Evolutionary conservation across 345 rosid species (phyloP), one percentile per base, ranked within the genome.

Genomic region (Theobroma cacao): DNA sequence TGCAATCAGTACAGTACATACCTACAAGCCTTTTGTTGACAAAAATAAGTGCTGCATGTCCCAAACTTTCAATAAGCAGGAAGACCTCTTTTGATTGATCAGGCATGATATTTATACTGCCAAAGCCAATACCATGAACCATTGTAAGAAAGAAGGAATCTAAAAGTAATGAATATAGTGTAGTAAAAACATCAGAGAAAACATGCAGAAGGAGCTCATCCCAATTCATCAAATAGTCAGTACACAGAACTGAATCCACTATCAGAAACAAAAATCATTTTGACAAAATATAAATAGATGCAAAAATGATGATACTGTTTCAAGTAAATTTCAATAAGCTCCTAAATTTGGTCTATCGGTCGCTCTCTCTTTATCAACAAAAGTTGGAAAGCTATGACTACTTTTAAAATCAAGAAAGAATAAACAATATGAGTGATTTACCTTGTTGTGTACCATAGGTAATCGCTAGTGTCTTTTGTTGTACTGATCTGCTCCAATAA

Each of bases 1-100:
- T 41, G 40, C 78, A 81, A 68, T 41, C 30, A 50, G 14, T 41
- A 36, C n/a, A 31, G 2, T 43, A 75, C 86, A 40, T 58, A 86
- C 94, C 90, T 5, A 87, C 74, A 40, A 75, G 78, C 72, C 33
- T 75, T 77, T 86, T 84, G 84, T 90, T 90, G 28, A 88, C 74
- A 82, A 87, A 90, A 75, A 90, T 83, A 53, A 88, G 87, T 30
- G 90, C 94, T 4, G 89, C 91, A 73, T 90, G 94, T 45, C 94
- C 94, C 82, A 87, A 72, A 77, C 94, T 90, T 77, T 56, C 82
- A 73, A 88, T 76, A 41, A 47, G 66, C 73, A 90, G 36, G 74
- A 72, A 10, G 3, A 28, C 48, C 6, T 87, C 87, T 36, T 73
- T 80, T 20, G 53, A 78, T 75, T 75, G 81, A 26, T 30, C 80